Percentiles rank a stretch among this genome's conserved stretches.
Conservation (phyloP, 139 green algal species). For the Asterochloris erici region DNA sequence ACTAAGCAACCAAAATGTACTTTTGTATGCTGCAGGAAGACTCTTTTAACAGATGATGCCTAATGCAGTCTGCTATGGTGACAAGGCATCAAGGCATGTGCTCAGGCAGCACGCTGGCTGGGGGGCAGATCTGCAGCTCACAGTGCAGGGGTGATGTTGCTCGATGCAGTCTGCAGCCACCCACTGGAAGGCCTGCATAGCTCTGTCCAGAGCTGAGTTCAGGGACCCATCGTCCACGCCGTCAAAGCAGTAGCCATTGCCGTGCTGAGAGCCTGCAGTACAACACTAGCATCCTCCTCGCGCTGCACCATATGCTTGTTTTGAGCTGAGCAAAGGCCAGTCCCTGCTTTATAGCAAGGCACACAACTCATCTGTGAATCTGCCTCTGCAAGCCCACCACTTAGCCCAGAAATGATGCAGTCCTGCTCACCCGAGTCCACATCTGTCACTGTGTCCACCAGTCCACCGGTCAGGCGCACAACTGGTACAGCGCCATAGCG, state of each 20-base stretch:
- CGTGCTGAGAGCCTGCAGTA: background rate
- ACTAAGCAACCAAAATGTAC: too few species aligned
- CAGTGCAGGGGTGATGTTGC: background rate
- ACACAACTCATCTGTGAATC: background rate
- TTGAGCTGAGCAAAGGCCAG: background rate
- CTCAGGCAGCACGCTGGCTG: background rate
- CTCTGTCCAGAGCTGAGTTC: conserved; percentile 67
- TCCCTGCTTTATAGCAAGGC: background rate
- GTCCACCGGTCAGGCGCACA: conserved; percentile 58
- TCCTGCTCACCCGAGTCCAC: background rate
- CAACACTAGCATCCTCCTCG: background rate
- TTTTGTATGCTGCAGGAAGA: too few species aligned
- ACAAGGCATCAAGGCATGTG: background rate
- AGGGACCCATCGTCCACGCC: conserved; percentile 73
- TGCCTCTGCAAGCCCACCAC: background rate
- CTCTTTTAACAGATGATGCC: too few species aligned
- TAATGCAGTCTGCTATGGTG: too few species aligned
- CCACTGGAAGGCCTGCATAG: conserved; percentile 18
- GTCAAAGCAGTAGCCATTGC: conserved; percentile 88
- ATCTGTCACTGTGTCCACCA: conserved; percentile 56
- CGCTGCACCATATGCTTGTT: background rate
- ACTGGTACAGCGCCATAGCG: conserved; percentile 77
- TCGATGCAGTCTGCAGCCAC: background rate
- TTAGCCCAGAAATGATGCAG: background rate
- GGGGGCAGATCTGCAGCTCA: background rate